phyloP scores from a whole-genome alignment of 78 protist species.

The Isochrysis galbana region DNA sequence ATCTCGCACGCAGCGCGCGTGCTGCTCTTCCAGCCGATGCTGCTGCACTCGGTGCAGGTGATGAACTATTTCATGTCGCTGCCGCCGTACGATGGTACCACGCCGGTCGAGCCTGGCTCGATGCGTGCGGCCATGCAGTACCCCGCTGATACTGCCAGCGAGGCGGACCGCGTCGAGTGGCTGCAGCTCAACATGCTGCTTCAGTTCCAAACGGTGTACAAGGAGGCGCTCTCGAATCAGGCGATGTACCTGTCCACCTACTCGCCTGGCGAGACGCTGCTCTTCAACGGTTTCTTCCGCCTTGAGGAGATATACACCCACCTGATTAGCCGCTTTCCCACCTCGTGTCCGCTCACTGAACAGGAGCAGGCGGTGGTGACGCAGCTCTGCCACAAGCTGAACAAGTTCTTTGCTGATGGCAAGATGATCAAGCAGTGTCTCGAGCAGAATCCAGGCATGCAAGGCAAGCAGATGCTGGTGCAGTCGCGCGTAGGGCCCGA shows the following conservation, averaged over 20 bases:
- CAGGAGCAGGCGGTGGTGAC: constrained; percentile 10
- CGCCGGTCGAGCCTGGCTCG: background rate
- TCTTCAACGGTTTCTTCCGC: background rate
- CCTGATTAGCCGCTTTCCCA: background rate
- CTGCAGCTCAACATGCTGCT: constrained; percentile 12
- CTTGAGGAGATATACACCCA: constrained; percentile 20
- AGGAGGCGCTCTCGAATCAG: background rate
- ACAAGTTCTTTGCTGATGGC: background rate
- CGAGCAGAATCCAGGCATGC: background rate
- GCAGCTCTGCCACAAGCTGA: background rate
- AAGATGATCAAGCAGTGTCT: background rate
- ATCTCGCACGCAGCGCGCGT: background rate
- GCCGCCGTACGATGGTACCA: background rate
- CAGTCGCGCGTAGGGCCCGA: background rate
- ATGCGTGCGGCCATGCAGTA: background rate
- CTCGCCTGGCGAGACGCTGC: background rate
- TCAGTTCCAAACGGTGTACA: background rate
- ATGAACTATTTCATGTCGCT: background rate
- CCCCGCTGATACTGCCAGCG: background rate
- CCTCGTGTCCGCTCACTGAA: background rate
- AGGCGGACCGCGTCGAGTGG: background rate
- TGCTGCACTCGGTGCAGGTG: background rate
- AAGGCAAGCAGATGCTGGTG: background rate
- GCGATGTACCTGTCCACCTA: background rate
- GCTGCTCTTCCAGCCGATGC: constrained; percentile 11